Evolutionary conservation across 805 yeast genomes (phyloP).

Genomic region (Barnettozyma wickerhamii): DNA sequence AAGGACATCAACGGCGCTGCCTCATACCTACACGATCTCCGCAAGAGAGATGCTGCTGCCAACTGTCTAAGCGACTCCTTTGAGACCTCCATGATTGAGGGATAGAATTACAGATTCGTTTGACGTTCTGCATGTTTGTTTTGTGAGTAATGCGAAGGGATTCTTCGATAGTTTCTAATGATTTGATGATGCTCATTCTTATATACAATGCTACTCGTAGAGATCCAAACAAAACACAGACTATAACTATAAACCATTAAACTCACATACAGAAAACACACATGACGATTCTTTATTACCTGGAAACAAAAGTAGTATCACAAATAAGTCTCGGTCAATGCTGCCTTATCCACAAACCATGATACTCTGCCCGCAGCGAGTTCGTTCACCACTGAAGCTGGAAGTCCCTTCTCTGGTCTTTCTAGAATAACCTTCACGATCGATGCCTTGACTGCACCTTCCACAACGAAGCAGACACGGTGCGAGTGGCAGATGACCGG

Average conservation of each 20-base stretch:
- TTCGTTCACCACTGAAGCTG: conserved; percentile 89
- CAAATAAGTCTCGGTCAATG: conserved; percentile 54
- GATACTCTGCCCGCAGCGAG: conserved; percentile 95
- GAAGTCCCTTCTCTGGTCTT: conserved; percentile 94
- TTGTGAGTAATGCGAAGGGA: no score
- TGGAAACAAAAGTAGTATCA: no score
- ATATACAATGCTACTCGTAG: no score
- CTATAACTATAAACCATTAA: no score
- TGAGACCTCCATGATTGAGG: conserved; percentile 6
- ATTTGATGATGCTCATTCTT: no score
- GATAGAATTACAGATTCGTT: neutral
- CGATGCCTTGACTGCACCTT: conserved; percentile 94
- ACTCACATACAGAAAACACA: no score
- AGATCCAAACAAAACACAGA: no score
- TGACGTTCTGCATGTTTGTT: no score
- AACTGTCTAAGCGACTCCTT: conserved; percentile 4
- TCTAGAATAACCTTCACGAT: conserved; percentile 89
- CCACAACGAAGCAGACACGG: conserved; percentile 91
- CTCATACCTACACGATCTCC: neutral
- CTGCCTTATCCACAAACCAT: conserved; percentile 97
- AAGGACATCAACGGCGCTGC: conserved; percentile 2
- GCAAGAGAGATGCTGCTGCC: neutral
- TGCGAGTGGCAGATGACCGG: conserved; percentile 95
- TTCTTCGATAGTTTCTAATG: no score
- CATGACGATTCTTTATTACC: no score